phyloP scores from a whole-genome alignment of 2,329 filamentous ascomycete genomes.

The Simplicillium sp. region DNA sequence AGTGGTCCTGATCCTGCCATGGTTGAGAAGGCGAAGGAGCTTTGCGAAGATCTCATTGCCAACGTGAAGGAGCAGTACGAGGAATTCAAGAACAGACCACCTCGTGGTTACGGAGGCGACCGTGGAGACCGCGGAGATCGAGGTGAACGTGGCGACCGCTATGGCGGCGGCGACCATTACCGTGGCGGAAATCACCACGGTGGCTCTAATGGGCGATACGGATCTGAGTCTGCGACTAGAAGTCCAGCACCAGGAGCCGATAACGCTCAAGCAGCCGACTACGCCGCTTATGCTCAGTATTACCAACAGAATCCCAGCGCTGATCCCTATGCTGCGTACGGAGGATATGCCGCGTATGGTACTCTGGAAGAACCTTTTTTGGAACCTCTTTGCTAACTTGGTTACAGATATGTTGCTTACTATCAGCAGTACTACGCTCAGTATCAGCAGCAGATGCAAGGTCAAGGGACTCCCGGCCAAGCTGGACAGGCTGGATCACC shows the following conservation, averaged over 20 bases:
- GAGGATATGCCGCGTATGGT: constrained; percentile 69
- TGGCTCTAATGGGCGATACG: constrained; percentile 20
- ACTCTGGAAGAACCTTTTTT: background rate
- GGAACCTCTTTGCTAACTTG: constrained; percentile 11
- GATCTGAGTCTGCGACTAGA: constrained; percentile 21
- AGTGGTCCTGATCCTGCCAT: constrained; percentile 82
- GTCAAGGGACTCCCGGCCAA: constrained; percentile 15
- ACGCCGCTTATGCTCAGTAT: constrained; percentile 75
- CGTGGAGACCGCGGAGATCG: constrained; percentile 30
- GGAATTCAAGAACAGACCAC: constrained; percentile 76
- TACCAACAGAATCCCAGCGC: constrained; percentile 41
- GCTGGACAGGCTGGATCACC: constrained; percentile 36
- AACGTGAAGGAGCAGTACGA: constrained; percentile 89
- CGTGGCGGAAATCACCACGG: constrained; percentile 31
- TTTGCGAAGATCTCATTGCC: constrained; percentile 78
- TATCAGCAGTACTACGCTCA: constrained; percentile 63
- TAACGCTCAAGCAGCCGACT: constrained; percentile 39
- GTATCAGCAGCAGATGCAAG: constrained; percentile 17
- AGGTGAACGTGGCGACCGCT: constrained; percentile 27
- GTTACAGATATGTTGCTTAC: constrained; percentile 51
- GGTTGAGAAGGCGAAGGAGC: constrained; percentile 77
- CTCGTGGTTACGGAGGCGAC: constrained; percentile 49
- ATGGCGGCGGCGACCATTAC: constrained; percentile 29
- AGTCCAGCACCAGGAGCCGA: constrained; percentile 21
- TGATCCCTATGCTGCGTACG: constrained; percentile 86